phyloP scores from a whole-genome alignment of 495 filamentous ascomycete genomes.

The Halenospora varia region DNA sequence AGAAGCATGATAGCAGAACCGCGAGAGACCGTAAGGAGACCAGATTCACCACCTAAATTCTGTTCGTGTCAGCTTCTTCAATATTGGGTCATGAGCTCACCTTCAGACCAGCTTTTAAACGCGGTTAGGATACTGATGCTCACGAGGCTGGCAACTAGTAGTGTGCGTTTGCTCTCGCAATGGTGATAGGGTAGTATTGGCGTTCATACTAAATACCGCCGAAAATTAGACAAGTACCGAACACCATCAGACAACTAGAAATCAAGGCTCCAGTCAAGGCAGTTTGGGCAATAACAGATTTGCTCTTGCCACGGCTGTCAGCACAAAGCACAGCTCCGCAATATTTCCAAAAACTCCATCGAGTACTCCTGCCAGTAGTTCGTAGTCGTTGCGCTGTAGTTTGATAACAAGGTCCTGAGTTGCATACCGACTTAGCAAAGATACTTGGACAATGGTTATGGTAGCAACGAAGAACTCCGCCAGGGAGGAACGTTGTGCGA shows the following conservation, averaged over 20 bases:
- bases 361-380: constrained; percentile 8
- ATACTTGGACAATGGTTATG: constrained; percentile 7
- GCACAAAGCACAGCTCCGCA: constrained; percentile 8
- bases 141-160: constrained; percentile 2
- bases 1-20: constrained; percentile 5
- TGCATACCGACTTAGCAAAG: constrained; percentile 6
- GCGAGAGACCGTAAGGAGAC: constrained; percentile 4
- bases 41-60: constrained; percentile 2
- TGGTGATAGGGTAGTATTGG: constrained; percentile 4
- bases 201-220: constrained; percentile 3
- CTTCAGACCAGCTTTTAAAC: constrained; percentile 4
- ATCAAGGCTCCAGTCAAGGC: constrained; percentile 9
- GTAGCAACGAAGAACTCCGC: constrained; percentile 4
- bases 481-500: constrained; percentile 2
- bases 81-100: constrained; percentile 3
- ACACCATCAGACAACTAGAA: constrained; percentile 8
- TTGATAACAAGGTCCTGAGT: constrained; percentile 7
- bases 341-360: constrained; percentile 10
- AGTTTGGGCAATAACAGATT: constrained; percentile 11
- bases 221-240: constrained; percentile 1
- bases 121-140: constrained; percentile 1
- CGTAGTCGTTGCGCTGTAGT: constrained; percentile 6
- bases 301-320: constrained; percentile 1
- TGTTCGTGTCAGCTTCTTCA: constrained; percentile 1
- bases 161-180: constrained; percentile 2